Base-by-base conservation (phyloP, 2,329 filamentous ascomycete species). In the Colletotrichum aenigma region DNA sequence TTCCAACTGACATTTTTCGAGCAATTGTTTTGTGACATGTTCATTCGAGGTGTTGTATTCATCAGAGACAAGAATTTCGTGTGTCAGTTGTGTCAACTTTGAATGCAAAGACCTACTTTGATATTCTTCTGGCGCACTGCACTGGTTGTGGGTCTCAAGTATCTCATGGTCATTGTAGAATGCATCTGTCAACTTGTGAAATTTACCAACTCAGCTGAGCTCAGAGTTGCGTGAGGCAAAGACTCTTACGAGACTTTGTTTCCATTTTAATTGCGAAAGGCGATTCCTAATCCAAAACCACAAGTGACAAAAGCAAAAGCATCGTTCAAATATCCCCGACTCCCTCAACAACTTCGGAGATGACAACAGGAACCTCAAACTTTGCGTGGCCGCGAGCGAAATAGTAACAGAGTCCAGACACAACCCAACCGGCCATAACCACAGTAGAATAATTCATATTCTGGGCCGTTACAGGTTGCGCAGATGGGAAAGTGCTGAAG, bases 361-460 rank as follows among this genome's bases (percentile, higher is more conserved):
- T 62, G 8, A 74, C 62, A 18, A 74, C 36, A 7, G 81, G 80
- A 36, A 82, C 78, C 52, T 80, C 62, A 8, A 79, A 83, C 74
- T 82, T 82, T 3, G 76, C 30, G 12, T 70, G 77, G 2, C 81
- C 82, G 6, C 56, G 34, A 0, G 74, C 34, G 2, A 73, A 70
- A 43, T 85, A 87, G 52, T 85, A 87, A 3, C 80, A 43, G 0
- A 79, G 79, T 0, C 85, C 85, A 58, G 83, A 79, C 1, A 81
- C 32, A 3, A 84, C 64, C 85, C 85, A 87, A 0, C 83, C 86
- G 4, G 81, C 81, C 77, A 88, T 78, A 0, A 88, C 86, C 0
- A 87, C 85, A n/a, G 82, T 82, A 1, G 83, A 83, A 76, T 89
- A 89, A 34, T 89, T 89, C 86, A 89, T 88, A 10, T 84, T 87